Conservation (phyloP, 1,284 basidiomycete genomes). For the Ceratobasidium sp. region DNA sequence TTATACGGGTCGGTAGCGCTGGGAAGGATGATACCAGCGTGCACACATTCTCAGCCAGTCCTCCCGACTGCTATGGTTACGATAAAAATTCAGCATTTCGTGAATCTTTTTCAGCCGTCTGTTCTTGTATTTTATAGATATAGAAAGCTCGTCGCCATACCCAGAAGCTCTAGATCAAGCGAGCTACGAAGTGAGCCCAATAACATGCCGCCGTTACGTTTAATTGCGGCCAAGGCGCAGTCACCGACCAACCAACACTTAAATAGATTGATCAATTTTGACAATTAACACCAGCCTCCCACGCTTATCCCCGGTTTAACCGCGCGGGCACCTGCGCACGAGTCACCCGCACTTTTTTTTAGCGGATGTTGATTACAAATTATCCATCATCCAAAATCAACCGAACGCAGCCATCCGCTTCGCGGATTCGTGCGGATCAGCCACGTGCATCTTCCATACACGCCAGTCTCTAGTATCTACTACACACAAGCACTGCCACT, state of each 20-base stretch:
- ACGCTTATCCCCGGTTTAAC: not conserved
- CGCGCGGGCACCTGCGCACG: too few species aligned
- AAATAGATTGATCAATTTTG: not conserved
- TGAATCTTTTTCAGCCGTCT: not conserved
- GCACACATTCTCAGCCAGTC: not conserved
- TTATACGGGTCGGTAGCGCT: not conserved
- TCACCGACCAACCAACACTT: not conserved
- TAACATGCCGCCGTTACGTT: not conserved
- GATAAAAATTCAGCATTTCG: not conserved
- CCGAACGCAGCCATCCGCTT: not conserved
- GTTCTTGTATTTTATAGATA: too few species aligned
- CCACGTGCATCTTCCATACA: not conserved
- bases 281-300: not conserved
- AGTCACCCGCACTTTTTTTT: not conserved
- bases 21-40: not conserved
- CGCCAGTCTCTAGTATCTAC: not conserved
- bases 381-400: not conserved
- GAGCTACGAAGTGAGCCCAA: not conserved
- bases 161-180: not conserved
- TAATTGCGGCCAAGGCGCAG: not conserved
- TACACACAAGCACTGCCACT: too few species aligned
- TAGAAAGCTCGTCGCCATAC: too few species aligned
- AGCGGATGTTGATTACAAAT: not conserved
- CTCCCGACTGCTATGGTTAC: not conserved
- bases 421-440: not conserved